Evolutionary conservation across 208 protist species (phyloP).

Genomic region (Leishmania martiniquensis): DNA sequence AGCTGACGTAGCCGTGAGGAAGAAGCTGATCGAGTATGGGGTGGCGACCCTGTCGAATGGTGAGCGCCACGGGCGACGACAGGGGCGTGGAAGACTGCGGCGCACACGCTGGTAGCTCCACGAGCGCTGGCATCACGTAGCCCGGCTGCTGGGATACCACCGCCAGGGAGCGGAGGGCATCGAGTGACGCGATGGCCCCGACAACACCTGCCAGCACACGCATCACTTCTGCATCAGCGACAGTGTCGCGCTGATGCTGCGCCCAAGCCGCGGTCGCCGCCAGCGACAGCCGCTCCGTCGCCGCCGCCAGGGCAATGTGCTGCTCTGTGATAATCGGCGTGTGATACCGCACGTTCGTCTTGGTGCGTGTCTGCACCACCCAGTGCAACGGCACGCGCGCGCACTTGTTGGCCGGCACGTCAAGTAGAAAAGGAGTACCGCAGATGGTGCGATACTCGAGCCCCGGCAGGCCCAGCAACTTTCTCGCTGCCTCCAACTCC

Average conservation of each 20-base stretch:
- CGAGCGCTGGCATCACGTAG: conserved; percentile 58
- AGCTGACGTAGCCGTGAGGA: conserved; percentile 68
- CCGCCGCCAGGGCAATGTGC: conserved; percentile 62
- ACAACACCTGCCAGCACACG: conserved; percentile 45
- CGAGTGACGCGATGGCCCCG: conserved; percentile 50
- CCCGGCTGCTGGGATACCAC: conserved; percentile 55
- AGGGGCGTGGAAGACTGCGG: background rate
- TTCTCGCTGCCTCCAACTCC: conserved; percentile 63
- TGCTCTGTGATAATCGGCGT: conserved; percentile 63
- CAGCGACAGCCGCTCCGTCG: conserved; percentile 63
- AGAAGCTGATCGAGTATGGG: conserved; percentile 71
- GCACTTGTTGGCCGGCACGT: conserved; percentile 64
- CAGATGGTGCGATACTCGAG: conserved; percentile 83
- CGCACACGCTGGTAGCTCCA: conserved; percentile 14
- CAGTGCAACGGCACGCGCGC: conserved; percentile 58
- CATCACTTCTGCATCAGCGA: conserved; percentile 30
- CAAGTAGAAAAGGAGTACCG: conserved; percentile 79
- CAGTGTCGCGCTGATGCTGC: conserved; percentile 42
- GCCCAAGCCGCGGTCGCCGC: conserved; percentile 67
- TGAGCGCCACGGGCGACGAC: conserved; percentile 20
- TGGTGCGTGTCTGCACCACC: conserved; percentile 79
- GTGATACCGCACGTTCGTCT: conserved; percentile 85
- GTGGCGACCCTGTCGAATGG: conserved; percentile 66
- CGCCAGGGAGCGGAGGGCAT: conserved; percentile 70
- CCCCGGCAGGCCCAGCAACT: conserved; percentile 49